Evolutionary conservation across 2,329 filamentous ascomycete genomes (phyloP).

Genomic region (Podosphaera aphanis): DNA sequence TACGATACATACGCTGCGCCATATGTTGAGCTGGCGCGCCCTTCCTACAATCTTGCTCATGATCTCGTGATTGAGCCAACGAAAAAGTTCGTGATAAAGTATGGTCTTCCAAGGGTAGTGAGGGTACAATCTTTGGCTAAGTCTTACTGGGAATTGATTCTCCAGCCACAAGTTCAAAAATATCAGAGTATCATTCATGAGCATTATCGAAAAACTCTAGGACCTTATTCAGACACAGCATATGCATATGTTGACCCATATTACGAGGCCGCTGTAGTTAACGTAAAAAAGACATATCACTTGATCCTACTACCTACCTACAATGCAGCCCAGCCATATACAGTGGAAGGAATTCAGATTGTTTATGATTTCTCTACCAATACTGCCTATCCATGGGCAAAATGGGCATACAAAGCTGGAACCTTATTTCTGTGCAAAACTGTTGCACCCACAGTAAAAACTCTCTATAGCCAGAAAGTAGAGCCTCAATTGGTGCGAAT

Average conservation of each 20-base stretch:
- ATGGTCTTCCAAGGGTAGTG: constrained; percentile 50
- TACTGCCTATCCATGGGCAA: constrained; percentile 48
- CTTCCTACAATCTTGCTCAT: constrained; percentile 45
- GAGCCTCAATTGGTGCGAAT: constrained; percentile 89
- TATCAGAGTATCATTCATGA: constrained; percentile 35
- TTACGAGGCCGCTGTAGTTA: constrained; percentile 39
- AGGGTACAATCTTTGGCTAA: constrained; percentile 42
- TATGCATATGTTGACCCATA: constrained; percentile 42
- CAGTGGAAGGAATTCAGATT: constrained; percentile 40
- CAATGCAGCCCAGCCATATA: constrained; percentile 49
- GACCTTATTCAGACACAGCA: constrained; percentile 46
- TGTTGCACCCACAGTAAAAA: constrained; percentile 59
- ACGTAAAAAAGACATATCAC: constrained; percentile 44
- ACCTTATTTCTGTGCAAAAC: constrained; percentile 49
- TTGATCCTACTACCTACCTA: constrained; percentile 56
- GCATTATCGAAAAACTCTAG: constrained; percentile 48
- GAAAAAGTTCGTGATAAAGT: constrained; percentile 40
- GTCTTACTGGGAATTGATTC: constrained; percentile 54
- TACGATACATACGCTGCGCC: constrained; percentile 67
- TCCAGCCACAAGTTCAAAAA: constrained; percentile 50
- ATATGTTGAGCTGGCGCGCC: constrained; percentile 52
- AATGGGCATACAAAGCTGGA: constrained; percentile 45
- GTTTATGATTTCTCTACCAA: constrained; percentile 43
- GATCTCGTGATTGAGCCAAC: constrained; percentile 46
- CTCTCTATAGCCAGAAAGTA: constrained; percentile 73